Evolutionary conservation across 148 eudicot species (phyloP).

Genomic region (Dysphania ambrosioides): DNA sequence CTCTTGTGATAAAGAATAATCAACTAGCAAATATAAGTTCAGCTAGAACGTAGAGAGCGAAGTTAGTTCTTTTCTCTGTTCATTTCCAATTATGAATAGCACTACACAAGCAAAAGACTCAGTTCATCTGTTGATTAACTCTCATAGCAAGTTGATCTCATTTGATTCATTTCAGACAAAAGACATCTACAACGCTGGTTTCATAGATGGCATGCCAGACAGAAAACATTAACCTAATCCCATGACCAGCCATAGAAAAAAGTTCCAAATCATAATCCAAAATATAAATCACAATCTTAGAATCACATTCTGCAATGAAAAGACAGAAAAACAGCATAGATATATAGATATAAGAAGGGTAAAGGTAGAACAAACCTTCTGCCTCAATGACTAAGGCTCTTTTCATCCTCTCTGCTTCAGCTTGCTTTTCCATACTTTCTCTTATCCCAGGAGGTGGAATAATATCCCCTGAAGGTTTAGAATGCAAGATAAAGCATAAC

Average conservation of each 20-base stretch:
- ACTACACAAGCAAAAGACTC: too few species aligned
- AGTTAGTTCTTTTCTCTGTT: too few species aligned
- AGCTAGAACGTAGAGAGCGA: too few species aligned
- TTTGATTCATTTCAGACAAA: too few species aligned
- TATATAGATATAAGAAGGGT: not conserved
- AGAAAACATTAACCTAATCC: not conserved
- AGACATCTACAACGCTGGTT: too few species aligned
- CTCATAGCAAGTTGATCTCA: too few species aligned
- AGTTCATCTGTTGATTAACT: too few species aligned
- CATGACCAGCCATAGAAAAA: not conserved
- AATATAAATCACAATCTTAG: not conserved
- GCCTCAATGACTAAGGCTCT: constrained; percentile 93
- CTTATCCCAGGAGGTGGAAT: constrained; percentile 82
- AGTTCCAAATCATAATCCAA: not conserved
- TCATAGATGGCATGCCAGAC: too few species aligned
- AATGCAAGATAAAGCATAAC: not conserved
- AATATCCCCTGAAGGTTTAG: constrained; percentile 67
- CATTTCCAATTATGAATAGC: too few species aligned
- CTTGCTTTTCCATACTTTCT: constrained; percentile 97
- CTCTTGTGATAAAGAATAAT: too few species aligned
- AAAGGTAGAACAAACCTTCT: constrained; percentile 55
- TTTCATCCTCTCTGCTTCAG: constrained; percentile 94
- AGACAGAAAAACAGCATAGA: not conserved
- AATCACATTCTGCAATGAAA: not conserved
- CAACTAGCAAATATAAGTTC: too few species aligned